These are phyloP conservation scores for Trifolium repens DNA, from an alignment of 306 rosid genomes.

Conservation along the genomic window DNA sequence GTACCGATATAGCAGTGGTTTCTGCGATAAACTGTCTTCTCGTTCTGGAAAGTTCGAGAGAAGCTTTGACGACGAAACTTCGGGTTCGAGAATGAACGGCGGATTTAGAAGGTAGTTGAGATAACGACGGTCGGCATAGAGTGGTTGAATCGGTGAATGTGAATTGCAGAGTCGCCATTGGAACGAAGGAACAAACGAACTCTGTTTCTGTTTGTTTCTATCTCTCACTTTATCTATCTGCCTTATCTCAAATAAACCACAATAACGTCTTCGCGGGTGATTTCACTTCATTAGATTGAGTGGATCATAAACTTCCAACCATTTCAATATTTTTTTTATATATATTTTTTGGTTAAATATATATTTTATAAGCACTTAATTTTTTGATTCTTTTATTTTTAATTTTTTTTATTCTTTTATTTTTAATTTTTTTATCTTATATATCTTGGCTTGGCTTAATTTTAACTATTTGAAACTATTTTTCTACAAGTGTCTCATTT, in stretches of 20 bases:
- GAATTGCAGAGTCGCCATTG: slow-evolving; percentile 80
- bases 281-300: slow-evolving; percentile 32
- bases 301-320: slow-evolving; percentile 29
- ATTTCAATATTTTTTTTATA: not conserved
- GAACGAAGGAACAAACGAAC: not conserved
- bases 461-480: no score
- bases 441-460: no score
- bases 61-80: slow-evolving; percentile 57
- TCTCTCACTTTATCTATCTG: not conserved
- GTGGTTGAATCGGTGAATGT: slow-evolving; percentile 47
- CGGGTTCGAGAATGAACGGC: slow-evolving; percentile 38
- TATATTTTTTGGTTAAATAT: not conserved
- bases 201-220: not conserved
- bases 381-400: no score
- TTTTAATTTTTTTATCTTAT: no score
- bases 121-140: slow-evolving; percentile 53
- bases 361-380: no score
- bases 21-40: slow-evolving; percentile 74
- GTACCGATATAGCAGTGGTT: slow-evolving; percentile 61
- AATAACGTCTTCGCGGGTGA: slow-evolving; percentile 37
- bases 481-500: no score
- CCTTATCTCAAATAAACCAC: slow-evolving; percentile 53
- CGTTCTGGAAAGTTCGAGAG: slow-evolving; percentile 23
- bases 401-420: no score
- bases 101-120: slow-evolving; percentile 45